A percentile compares a stretch with the other conserved stretches of the same genome.
Evolutionary conservation across 2,329 filamentous ascomycete species (phyloP).

Genomic region (Zymoseptoria passerinii): DNA sequence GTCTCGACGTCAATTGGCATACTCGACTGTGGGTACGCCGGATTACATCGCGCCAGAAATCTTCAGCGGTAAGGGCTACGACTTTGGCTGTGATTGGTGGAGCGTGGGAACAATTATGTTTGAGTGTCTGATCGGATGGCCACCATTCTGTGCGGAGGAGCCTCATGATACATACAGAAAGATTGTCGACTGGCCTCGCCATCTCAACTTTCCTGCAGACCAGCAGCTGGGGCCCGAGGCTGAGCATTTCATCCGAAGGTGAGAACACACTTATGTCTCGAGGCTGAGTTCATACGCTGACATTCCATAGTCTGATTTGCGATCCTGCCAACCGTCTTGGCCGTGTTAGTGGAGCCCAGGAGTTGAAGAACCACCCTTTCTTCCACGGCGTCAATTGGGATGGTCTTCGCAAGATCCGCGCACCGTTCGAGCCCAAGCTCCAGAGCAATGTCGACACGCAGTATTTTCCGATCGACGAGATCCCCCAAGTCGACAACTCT

Average conservation of each 20-base stretch:
- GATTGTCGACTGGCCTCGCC: slow-evolving; percentile 97
- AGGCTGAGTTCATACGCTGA: slow-evolving; percentile 1
- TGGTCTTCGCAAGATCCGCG: slow-evolving; percentile 80
- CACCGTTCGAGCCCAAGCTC: slow-evolving; percentile 90
- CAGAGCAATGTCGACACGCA: slow-evolving; percentile 91
- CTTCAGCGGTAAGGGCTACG: slow-evolving; percentile 92
- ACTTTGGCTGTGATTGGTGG: slow-evolving; percentile 98
- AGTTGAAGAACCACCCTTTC: slow-evolving; percentile 91
- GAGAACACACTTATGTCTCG: slow-evolving; percentile 29
- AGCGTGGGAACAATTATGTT: slow-evolving; percentile 99
- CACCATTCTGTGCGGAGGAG: slow-evolving; percentile 96
- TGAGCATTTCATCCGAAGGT: slow-evolving; percentile 88
- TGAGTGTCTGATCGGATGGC: slow-evolving; percentile 96
- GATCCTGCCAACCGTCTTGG: slow-evolving; percentile 89
- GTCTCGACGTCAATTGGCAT: slow-evolving; percentile 89
- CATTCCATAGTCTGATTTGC: slow-evolving; percentile 67
- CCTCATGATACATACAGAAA: slow-evolving; percentile 97
- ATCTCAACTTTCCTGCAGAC: slow-evolving; percentile 93
- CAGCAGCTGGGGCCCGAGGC: slow-evolving; percentile 81
- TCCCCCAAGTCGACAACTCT: slow-evolving; percentile 90
- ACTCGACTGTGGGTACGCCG: slow-evolving; percentile 94
- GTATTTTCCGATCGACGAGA: slow-evolving; percentile 98
- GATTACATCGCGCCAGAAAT: slow-evolving; percentile 99
- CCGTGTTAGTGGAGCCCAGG: slow-evolving; percentile 68
- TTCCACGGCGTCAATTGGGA: slow-evolving; percentile 97